These are phyloP conservation scores for Lotus japonicus DNA, from an alignment of 306 rosid species.

Conservation along the genomic window DNA sequence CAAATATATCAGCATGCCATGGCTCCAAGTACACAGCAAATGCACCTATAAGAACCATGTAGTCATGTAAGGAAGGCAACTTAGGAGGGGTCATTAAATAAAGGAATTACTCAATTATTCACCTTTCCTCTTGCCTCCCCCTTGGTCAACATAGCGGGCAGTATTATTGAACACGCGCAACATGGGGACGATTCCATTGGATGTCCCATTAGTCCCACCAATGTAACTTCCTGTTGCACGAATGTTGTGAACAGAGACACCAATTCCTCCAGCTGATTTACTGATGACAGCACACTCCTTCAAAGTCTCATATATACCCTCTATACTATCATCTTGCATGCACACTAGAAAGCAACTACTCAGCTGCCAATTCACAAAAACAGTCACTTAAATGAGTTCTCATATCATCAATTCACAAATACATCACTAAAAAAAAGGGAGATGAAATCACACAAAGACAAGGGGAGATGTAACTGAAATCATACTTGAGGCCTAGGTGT, in stretches of 20 bases:
- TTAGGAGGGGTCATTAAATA: background rate
- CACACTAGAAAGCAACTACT: constrained; percentile 93
- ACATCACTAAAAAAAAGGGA: background rate
- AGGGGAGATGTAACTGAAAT: background rate
- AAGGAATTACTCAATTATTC: background rate
- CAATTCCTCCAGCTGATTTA: constrained; percentile 97
- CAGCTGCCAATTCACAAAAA: constrained; percentile 47
- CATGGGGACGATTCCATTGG: constrained; percentile 93
- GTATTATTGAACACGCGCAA: constrained; percentile 76
- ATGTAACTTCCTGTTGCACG: constrained; percentile 81
- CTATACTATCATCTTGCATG: constrained; percentile 88
- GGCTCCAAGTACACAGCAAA: constrained; percentile 94
- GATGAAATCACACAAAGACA: background rate
- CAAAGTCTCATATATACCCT: constrained; percentile 75
- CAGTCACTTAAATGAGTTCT: background rate
- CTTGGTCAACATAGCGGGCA: constrained; percentile 97
- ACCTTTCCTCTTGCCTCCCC: constrained; percentile 98
- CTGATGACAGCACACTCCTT: constrained; percentile 90
- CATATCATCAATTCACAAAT: background rate
- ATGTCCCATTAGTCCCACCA: constrained; percentile 93
- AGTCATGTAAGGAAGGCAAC: background rate
- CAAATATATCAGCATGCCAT: constrained; percentile 89
- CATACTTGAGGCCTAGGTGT: constrained; percentile 88
- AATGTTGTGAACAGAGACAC: constrained; percentile 69
- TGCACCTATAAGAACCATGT: constrained; percentile 50